A percentile compares a stretch with the other conserved stretches of the same genome.
These are phyloP conservation scores for Wickerhamomyces sp. DNA, from an alignment of 1,139 yeast genomes.

Conservation along the genomic window DNA sequence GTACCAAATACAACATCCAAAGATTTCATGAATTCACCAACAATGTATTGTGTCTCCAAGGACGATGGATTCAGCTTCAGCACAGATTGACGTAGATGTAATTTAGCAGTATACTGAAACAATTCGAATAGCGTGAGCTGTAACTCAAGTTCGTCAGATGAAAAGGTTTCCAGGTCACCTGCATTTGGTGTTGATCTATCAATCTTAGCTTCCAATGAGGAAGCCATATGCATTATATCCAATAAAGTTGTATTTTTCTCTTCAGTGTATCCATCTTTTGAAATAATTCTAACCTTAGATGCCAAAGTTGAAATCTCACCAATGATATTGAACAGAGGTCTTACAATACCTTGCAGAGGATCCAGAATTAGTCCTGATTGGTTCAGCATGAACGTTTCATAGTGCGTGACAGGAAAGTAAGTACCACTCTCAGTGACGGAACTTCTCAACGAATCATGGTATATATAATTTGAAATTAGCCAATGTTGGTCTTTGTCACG, in stretches of 20 bases:
- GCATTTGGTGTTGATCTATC: conserved; percentile 52
- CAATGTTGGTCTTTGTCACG: conserved; percentile 61
- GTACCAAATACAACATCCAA: conserved; percentile 62
- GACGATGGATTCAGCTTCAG: conserved; percentile 57
- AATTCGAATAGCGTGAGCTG: conserved; percentile 71
- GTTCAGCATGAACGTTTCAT: conserved; percentile 47
- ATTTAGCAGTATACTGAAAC: conserved; percentile 63
- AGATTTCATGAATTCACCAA: conserved; percentile 50
- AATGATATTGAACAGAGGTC: conserved; percentile 57
- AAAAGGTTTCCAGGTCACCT: conserved; percentile 41
- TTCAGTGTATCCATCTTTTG: conserved; percentile 20
- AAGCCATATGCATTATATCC: conserved; percentile 35
- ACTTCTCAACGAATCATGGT: conserved; percentile 69
- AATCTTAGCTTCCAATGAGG: conserved; percentile 45
- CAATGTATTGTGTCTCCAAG: conserved; percentile 58
- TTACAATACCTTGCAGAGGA: conserved; percentile 70
- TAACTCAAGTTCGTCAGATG: conserved; percentile 53
- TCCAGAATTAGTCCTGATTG: conserved; percentile 39
- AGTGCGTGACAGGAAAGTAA: conserved; percentile 53
- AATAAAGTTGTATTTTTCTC: conserved; percentile 27
- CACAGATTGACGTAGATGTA: conserved; percentile 64
- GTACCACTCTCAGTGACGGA: conserved; percentile 52
- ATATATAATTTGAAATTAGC: conserved; percentile 77
- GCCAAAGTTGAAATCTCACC: conserved; percentile 68
- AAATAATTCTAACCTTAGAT: conserved; percentile 39